Evolutionary conservation across 352 stramenopile genomes (phyloP).

Genomic region (Phytopythium helicoides): DNA sequence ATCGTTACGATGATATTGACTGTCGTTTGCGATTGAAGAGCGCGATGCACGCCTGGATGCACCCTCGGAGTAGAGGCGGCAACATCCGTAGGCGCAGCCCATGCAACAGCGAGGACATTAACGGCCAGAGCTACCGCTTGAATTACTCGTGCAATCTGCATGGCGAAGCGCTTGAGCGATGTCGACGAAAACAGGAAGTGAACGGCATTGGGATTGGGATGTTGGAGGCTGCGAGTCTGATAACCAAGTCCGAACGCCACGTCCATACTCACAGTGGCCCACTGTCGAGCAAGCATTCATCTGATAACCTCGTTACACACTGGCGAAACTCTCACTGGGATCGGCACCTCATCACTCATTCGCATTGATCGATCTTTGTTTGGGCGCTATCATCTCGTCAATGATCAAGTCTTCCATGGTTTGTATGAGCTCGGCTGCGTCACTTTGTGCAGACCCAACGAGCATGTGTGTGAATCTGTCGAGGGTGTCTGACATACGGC

Average conservation of each 20-base stretch:
- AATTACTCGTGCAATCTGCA: no score
- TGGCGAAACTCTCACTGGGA: neutral
- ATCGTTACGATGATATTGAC: constrained; percentile 35
- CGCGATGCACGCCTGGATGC: constrained; percentile 19
- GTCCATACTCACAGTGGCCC: no score
- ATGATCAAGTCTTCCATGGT: constrained; percentile 2
- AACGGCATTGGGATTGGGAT: no score
- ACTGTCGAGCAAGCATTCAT: no score
- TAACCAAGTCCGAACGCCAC: no score
- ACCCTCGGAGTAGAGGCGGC: neutral
- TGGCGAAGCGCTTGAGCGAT: no score
- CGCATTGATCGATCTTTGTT: no score
- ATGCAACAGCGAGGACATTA: neutral
- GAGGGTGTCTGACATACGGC: neutral
- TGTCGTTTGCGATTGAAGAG: constrained; percentile 13
- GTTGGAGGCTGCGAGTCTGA: no score
- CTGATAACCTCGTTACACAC: neutral
- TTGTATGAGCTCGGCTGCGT: neutral
- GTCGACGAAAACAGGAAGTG: no score
- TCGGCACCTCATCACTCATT: neutral
- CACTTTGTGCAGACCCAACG: neutral
- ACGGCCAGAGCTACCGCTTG: no score
- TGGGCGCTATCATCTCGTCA: neutral
- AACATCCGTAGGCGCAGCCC: neutral
- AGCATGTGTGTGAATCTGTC: neutral